A percentile compares a stretch with the other conserved stretches of the same genome.
phyloP scores from a whole-genome alignment of 148 eudicot genomes.

The Vaccinium darrowii region DNA sequence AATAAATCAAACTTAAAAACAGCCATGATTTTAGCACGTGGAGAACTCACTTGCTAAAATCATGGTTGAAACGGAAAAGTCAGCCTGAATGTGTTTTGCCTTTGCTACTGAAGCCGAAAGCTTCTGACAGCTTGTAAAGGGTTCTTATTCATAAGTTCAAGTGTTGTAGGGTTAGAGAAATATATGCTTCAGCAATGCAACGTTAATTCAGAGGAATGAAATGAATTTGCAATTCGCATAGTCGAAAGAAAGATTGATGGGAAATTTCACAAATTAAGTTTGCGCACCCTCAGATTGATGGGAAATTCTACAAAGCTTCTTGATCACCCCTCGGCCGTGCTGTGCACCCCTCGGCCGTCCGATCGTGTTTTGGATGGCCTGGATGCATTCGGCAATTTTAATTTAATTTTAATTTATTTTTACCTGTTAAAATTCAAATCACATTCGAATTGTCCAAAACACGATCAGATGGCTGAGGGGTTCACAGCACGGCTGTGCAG shows the following conservation, averaged over 20 bases:
- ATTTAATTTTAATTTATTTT: too few relatives aligned
- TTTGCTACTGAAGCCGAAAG: background rate
- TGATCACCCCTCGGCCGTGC: too few relatives aligned
- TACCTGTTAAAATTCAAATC: background rate
- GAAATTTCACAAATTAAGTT: background rate
- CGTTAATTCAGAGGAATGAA: background rate
- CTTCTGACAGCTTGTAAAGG: background rate
- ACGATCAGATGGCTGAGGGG: too few relatives aligned
- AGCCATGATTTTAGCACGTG: too few relatives aligned
- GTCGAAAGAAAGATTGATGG: background rate
- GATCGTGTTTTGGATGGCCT: too few relatives aligned
- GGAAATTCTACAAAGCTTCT: background rate
- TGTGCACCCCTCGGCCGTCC: too few relatives aligned
- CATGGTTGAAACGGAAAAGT: background rate
- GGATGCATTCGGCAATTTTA: too few relatives aligned
- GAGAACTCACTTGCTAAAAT: too few relatives aligned
- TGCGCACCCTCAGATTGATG: background rate
- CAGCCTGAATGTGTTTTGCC: background rate
- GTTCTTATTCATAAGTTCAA: background rate
- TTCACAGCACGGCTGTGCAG: too few relatives aligned
- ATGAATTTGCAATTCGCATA: background rate
- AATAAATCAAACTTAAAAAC: background rate
- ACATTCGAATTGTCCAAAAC: too few relatives aligned
- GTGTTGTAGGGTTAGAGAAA: background rate
- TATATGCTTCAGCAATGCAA: background rate